Percentiles rank a stretch among this genome's conserved stretches.
phyloP scores from a whole-genome alignment of 2,329 filamentous ascomycete species.

The Alternaria alternata region DNA sequence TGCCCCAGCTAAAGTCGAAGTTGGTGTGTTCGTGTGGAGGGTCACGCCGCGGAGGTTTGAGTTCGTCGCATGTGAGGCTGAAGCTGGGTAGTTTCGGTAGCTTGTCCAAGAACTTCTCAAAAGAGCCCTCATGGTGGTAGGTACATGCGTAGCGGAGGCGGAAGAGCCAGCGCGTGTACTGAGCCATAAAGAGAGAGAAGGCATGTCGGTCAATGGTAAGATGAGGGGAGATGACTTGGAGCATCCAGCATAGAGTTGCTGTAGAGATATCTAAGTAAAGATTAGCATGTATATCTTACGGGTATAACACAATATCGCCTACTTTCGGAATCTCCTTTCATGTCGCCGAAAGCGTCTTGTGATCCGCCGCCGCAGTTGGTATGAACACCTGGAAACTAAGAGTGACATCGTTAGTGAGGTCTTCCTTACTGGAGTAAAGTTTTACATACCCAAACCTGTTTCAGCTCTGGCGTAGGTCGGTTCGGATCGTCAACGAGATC shows the following conservation, averaged over 20 bases:
- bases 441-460: slow-evolving; percentile 58
- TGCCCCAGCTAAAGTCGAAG: slow-evolving; percentile 57
- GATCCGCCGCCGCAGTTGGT: slow-evolving; percentile 61
- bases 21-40: slow-evolving; percentile 46
- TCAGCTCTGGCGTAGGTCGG: slow-evolving; percentile 47
- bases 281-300: not conserved
- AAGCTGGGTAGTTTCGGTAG: slow-evolving; percentile 32
- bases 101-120: slow-evolving; percentile 20
- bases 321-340: slow-evolving; percentile 48
- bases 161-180: slow-evolving; percentile 50
- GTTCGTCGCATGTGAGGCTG: slow-evolving; percentile 25
- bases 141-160: slow-evolving; percentile 41
- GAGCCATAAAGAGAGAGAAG: slow-evolving; percentile 51
- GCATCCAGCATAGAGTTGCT: slow-evolving; percentile 65
- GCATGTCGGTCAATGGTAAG: slow-evolving; percentile 57
- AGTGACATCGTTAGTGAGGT: not conserved
- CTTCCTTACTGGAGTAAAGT: accelerated
- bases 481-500: slow-evolving; percentile 40
- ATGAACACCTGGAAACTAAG: slow-evolving; percentile 59
- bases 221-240: slow-evolving; percentile 59
- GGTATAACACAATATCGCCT: slow-evolving; percentile 8
- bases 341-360: slow-evolving; percentile 36
- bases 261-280: slow-evolving; percentile 50
- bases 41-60: slow-evolving; percentile 28
- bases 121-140: slow-evolving; percentile 35